Evolutionary conservation across 305 asterid genomes (phyloP).

Genomic region (Salvia sclarea): DNA sequence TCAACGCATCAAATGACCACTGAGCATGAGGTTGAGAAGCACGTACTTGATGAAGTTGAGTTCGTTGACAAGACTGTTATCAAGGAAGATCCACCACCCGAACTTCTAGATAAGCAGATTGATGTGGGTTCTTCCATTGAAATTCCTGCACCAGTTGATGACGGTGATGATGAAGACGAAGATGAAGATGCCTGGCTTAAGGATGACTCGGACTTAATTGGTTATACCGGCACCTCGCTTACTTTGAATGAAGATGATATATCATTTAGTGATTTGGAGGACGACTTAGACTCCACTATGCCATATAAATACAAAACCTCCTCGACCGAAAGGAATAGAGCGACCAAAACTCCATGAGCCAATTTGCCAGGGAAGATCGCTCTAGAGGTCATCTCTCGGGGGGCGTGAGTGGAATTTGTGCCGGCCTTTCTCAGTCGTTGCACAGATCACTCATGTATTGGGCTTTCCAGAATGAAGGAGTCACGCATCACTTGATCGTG

Average conservation of each 20-base stretch:
- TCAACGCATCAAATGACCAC: slow-evolving; percentile 34
- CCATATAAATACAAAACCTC: slow-evolving; percentile 48
- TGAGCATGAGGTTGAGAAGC: slow-evolving; percentile 54
- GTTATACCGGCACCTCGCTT: slow-evolving; percentile 44
- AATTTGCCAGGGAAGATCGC: slow-evolving; percentile 13
- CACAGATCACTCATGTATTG: slow-evolving; percentile 20
- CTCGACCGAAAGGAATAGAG: slow-evolving; percentile 29
- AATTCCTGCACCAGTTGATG: slow-evolving; percentile 26
- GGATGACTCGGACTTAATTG: slow-evolving; percentile 73
- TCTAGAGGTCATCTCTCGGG: slow-evolving; percentile 19
- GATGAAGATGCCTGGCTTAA: slow-evolving; percentile 83
- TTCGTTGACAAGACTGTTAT: slow-evolving; percentile 58
- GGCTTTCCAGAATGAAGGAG: slow-evolving; percentile 24
- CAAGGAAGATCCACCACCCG: slow-evolving; percentile 51
- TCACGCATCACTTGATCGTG: slow-evolving; percentile 6
- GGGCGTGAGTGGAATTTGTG: slow-evolving; percentile 20
- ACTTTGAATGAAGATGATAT: slow-evolving; percentile 77
- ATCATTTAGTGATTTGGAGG: slow-evolving; percentile 97
- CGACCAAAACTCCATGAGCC: slow-evolving; percentile 38
- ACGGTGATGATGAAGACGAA: slow-evolving; percentile 43
- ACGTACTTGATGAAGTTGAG: slow-evolving; percentile 45
- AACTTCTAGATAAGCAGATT: slow-evolving; percentile 47
- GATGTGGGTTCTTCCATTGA: slow-evolving; percentile 44
- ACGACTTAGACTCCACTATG: slow-evolving; percentile 62
- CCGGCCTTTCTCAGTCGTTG: slow-evolving; percentile 7